Base-by-base conservation (phyloP, 2,329 filamentous ascomycete genomes). In the Coniochaeta sp. region DNA sequence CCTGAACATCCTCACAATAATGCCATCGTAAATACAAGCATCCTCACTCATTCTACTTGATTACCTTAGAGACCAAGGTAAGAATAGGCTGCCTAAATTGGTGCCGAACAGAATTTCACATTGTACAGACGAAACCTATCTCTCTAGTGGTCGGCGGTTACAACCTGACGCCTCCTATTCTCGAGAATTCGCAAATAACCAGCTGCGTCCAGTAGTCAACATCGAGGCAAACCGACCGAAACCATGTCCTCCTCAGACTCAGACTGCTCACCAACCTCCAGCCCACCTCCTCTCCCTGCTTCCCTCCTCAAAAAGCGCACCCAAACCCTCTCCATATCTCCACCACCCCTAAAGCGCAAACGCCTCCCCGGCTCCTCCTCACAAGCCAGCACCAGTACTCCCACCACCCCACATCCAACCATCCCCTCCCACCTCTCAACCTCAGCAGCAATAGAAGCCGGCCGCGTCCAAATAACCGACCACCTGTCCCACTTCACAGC, bases 381-480 rank as follows among this genome's bases (percentile, higher is more conserved):
- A 28, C 24, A 13, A 16, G 22, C 24, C 27, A 18, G 24, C 26
- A 42, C 38, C 18, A n/a, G n/a, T n/a, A 42, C 38, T 14, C n/a
- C 42, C 16, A n/a, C n/a, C 26, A 24, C 4, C 9, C 45, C 42
- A 6, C 24, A 18, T 6, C 13, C 42, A 30, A 22, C 14, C 45
- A 26, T 3, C 14, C 45, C 45, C 7, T 31, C 45, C 28, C 28
- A 18, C 45, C 45, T 48, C 45, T 48, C 45, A 20, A 48, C 58
- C 5, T 60, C 70, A 9, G 65, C 71, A 2, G 67, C 68, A 20
- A 64, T 76, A 20, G 73, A 76, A 55, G 63, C 71, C 30, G 70
- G 71, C 24, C 57, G 60, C 47, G 61, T 60, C 16, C 53, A 61
- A 18, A 56, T 71, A 54, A 56, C 66, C 4, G 63, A 76, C 54